Conservation (phyloP, 83 land plant species). For the Larix sibirica region DNA sequence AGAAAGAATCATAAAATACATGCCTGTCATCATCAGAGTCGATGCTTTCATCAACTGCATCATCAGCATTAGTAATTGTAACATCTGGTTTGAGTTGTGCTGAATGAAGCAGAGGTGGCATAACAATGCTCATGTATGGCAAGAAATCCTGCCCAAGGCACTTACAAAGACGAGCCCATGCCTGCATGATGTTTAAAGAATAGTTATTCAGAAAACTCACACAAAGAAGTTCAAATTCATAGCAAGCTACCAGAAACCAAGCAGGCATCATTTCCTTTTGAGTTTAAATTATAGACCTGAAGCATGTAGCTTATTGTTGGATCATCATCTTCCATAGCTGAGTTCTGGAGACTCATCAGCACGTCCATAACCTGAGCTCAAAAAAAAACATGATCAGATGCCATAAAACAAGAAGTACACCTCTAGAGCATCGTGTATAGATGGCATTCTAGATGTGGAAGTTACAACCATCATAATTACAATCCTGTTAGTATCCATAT, state of each 20-base stretch:
- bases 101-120: conserved; percentile 58
- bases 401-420: no score
- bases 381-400: background rate
- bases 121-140: conserved; percentile 58
- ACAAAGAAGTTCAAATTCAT: background rate
- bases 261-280: conserved; percentile 8
- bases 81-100: conserved; percentile 60
- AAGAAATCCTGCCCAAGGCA: conserved; percentile 56
- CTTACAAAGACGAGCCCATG: conserved; percentile 60
- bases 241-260: background rate
- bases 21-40: conserved; percentile 62
- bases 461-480: conserved; percentile 2
- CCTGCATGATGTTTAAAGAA: conserved; percentile 18
- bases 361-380: conserved; percentile 49
- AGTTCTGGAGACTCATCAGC: conserved; percentile 51
- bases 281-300: conserved; percentile 27
- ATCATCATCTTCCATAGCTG: conserved; percentile 53
- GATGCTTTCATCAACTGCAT: conserved; percentile 42
- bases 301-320: conserved; percentile 60
- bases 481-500: background rate
- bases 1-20: background rate
- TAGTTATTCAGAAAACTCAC: background rate
- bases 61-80: conserved; percentile 52
- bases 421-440: background rate
- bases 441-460: background rate